Percentiles rank a stretch among this genome's conserved stretches.
These are phyloP conservation scores for Colletotrichum endophyticum DNA, from an alignment of 2,329 filamentous ascomycete species.

Conservation along the genomic window DNA sequence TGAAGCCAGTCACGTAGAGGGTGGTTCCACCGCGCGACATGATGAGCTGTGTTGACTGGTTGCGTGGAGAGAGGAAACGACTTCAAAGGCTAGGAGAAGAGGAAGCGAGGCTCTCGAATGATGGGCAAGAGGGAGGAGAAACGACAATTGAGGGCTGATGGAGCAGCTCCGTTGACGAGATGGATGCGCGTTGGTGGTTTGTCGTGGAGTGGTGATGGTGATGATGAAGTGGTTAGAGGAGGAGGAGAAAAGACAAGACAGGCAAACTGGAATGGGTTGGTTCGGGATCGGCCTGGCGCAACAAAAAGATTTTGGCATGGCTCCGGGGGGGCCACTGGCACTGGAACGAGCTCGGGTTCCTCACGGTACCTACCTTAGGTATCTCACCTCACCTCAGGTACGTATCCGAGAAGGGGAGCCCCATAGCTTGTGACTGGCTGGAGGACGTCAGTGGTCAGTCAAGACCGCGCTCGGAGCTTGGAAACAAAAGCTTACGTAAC, in stretches of 20 bases:
- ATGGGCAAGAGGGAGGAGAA: not conserved
- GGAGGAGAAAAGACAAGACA: constrained; percentile 3
- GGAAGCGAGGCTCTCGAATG: not conserved
- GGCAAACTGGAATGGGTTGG: not conserved
- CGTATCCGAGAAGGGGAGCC: not conserved
- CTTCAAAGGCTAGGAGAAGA: not conserved
- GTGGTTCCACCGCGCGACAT: constrained; percentile 96
- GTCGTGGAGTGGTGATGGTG: constrained; percentile 11
- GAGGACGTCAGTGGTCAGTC: not conserved
- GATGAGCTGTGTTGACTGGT: constrained; percentile 29
- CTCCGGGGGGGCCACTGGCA: not conserved
- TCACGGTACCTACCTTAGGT: not conserved
- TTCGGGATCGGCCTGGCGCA: constrained; percentile 7
- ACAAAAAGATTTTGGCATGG: constrained; percentile 20
- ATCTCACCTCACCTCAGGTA: not conserved
- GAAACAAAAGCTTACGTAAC: not conserved
- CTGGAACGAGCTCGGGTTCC: not conserved
- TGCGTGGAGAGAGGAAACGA: not conserved
- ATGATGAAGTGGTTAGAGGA: constrained; percentile 10
- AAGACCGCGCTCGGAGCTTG: not conserved
- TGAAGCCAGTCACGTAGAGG: constrained; percentile 98
- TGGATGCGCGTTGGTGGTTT: constrained; percentile 12
- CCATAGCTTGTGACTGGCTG: not conserved
- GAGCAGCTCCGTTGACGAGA: constrained; percentile 3
- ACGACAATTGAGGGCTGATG: constrained; percentile 8